These are phyloP conservation scores for Fusarium sp. DNA, from an alignment of 2,329 filamentous ascomycete genomes.

Conservation along the genomic window DNA sequence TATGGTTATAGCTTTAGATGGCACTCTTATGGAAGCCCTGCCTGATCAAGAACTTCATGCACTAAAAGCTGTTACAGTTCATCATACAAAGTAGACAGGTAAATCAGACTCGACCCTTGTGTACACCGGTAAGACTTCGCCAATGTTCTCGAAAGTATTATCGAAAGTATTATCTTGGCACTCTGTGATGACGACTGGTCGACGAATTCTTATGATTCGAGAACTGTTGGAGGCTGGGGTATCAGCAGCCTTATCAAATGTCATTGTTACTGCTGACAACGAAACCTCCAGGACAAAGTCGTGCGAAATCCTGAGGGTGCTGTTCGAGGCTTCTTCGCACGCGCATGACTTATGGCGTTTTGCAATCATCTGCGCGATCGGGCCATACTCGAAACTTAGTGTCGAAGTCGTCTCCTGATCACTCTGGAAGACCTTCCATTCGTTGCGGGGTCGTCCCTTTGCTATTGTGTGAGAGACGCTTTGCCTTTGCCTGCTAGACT, in stretches of 20 bases:
- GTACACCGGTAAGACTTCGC: background rate
- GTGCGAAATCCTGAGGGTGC: background rate
- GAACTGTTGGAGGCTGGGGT: background rate
- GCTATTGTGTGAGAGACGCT: background rate
- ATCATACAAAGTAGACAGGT: background rate
- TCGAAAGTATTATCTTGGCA: rapidly evolving
- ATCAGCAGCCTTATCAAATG: background rate
- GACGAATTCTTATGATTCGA: background rate
- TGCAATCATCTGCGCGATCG: background rate
- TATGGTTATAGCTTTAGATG: no score
- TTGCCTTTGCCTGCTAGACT: background rate
- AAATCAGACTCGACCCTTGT: background rate
- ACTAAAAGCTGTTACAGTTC: no score
- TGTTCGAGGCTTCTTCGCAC: background rate
- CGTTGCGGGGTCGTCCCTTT: background rate
- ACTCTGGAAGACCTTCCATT: background rate
- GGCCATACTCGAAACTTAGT: background rate
- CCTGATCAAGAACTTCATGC: no score
- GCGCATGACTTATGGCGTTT: background rate
- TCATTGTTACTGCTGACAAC: background rate
- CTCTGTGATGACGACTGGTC: background rate
- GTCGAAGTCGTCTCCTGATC: background rate
- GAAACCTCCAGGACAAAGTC: background rate
- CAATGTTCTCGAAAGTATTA: background rate
- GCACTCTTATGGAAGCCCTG: no score